phyloP scores from a whole-genome alignment of 495 filamentous ascomycete species.

The Tricharina praecox region DNA sequence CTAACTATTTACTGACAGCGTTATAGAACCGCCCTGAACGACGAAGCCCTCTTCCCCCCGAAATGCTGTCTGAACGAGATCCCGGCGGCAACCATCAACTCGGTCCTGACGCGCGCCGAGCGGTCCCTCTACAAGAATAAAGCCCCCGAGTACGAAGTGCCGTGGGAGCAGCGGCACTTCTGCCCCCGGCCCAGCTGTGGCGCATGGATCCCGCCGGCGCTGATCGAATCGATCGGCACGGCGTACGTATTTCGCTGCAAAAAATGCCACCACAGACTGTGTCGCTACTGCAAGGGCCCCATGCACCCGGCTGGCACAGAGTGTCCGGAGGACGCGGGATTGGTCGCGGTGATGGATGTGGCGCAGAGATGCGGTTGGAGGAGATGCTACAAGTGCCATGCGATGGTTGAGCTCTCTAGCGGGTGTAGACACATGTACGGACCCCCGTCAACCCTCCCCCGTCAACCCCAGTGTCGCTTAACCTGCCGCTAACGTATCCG shows the following conservation, averaged over 20 bases:
- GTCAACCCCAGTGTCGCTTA: neutral
- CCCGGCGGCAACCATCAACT: slow-evolving; percentile 36
- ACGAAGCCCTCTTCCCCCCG: slow-evolving; percentile 61
- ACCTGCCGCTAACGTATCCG: slow-evolving; percentile 24
- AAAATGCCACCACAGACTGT: slow-evolving; percentile 50
- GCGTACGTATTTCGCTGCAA: slow-evolving; percentile 35
- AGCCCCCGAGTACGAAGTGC: slow-evolving; percentile 41
- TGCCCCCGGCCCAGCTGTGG: slow-evolving; percentile 52
- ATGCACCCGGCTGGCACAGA: slow-evolving; percentile 44
- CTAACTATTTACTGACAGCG: too few species aligned
- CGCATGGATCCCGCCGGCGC: slow-evolving; percentile 50
- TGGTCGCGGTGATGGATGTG: slow-evolving; percentile 43
- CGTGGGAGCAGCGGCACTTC: slow-evolving; percentile 52
- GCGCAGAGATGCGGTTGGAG: slow-evolving; percentile 57
- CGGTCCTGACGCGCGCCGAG: slow-evolving; percentile 43
- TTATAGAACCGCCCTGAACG: slow-evolving; percentile 50
- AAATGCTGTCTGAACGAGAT: slow-evolving; percentile 56
- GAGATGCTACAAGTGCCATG: slow-evolving; percentile 52
- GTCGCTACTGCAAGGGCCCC: slow-evolving; percentile 46
- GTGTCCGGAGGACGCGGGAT: slow-evolving; percentile 54
- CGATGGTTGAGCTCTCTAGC: slow-evolving; percentile 54
- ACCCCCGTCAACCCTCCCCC: neutral
- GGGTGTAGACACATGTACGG: slow-evolving; percentile 64
- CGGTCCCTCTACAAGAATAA: slow-evolving; percentile 55
- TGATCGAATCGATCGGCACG: slow-evolving; percentile 35